phyloP scores from a whole-genome alignment of 148 eudicot species.

The Beta vulgaris region DNA sequence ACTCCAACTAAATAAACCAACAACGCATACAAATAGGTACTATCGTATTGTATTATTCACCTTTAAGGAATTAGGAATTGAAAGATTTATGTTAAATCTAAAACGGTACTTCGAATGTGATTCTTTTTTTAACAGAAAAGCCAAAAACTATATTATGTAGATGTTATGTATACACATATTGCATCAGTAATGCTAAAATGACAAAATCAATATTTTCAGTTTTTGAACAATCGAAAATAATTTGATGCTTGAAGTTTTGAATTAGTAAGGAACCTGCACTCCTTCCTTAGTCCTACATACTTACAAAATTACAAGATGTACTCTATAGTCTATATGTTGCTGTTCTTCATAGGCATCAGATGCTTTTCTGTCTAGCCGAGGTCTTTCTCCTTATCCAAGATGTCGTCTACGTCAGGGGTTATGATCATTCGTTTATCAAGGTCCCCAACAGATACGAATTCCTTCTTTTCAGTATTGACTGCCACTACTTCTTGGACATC shows the following conservation, averaged over 20 bases:
- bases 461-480: conserved; percentile 40
- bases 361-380: conserved; percentile 3
- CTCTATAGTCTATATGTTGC: no score
- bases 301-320: no score
- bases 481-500: conserved; percentile 45
- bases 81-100: no score
- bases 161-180: background rate
- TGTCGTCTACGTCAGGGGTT: conserved; percentile 46
- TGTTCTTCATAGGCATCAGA: background rate
- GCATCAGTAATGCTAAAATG: background rate
- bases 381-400: conserved; percentile 31
- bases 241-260: background rate
- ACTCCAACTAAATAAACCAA: no score
- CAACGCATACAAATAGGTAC: no score
- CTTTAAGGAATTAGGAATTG: no score
- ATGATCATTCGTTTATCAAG: conserved; percentile 49
- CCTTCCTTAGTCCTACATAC: no score
- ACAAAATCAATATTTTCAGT: background rate
- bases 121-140: no score
- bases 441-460: conserved; percentile 43
- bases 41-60: no score
- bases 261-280: background rate
- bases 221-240: background rate
- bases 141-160: background rate
- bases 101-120: no score